phyloP scores from a whole-genome alignment of 2,329 filamentous ascomycete genomes.

The Xylariaceae sp. region DNA sequence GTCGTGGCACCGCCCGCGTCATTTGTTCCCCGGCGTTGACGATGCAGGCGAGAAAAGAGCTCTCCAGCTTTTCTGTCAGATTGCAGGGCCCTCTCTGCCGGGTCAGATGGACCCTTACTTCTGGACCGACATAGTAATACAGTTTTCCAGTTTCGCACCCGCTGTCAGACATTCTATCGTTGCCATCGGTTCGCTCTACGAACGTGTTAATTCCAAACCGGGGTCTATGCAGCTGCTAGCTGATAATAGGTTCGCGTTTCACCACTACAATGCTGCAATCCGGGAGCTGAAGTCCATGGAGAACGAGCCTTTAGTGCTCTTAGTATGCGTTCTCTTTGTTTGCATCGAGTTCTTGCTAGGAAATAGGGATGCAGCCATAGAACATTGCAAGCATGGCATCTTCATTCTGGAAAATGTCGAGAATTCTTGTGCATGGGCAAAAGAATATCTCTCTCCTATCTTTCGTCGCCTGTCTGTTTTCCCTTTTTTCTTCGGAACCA shows the following conservation, averaged over 20 bases:
- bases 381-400: constrained; percentile 45
- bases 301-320: constrained; percentile 41
- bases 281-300: constrained; percentile 34
- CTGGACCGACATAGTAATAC: constrained; percentile 45
- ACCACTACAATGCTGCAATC: constrained; percentile 47
- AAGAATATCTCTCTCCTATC: constrained; percentile 39
- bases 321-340: constrained; percentile 47
- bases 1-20: constrained; percentile 42
- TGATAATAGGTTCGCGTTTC: constrained; percentile 39
- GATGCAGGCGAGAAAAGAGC: constrained; percentile 35
- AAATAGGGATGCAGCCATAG: constrained; percentile 39
- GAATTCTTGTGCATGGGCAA: constrained; percentile 33
- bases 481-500: constrained; percentile 43
- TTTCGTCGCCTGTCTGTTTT: constrained; percentile 45
- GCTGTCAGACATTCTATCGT: constrained; percentile 43
- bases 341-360: constrained; percentile 48
- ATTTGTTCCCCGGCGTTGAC: constrained; percentile 30
- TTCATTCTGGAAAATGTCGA: constrained; percentile 38
- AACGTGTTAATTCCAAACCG: constrained; percentile 30
- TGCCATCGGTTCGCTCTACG: constrained; percentile 45
- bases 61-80: constrained; percentile 43
- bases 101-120: constrained; percentile 44
- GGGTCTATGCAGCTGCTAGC: constrained; percentile 8
- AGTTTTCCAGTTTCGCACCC: constrained; percentile 42
- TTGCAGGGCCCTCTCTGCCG: constrained; percentile 41